Base-by-base conservation (phyloP, 2,329 filamentous ascomycete genomes). In the Pseudodiploospora longispora region DNA sequence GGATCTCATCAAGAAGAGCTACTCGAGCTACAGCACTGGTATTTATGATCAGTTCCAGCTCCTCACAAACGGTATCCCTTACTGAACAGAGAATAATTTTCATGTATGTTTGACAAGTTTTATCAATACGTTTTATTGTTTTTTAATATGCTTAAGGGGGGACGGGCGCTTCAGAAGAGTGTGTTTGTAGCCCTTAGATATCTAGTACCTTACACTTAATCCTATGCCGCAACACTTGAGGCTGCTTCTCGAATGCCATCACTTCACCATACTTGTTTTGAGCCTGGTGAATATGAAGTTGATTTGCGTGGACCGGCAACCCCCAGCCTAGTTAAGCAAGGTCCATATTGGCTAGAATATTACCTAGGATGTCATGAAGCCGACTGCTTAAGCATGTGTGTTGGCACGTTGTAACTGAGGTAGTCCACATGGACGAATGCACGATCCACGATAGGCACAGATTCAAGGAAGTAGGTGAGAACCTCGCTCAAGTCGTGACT, bases 1-100 rank as follows among this genome's bases (percentile, higher is more conserved):
- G 54, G 87, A 86, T 43, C 70, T 97, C 56, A 85, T 96, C 59
- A 84, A 83, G 71, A 94, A 85, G 75, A 96, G 90, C 61, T 87
- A 93, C 59, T 79, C 83, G 47, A 96, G 87, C 68, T 87, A 93
- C 61, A 90, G 85, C 45, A 99, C 93, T 1, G 89, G 87, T 52
- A 85, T 91, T 39, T 99, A 99, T 64, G 94, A 99, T 68, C 87
- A 95, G 64, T 99, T 96, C 74, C 93, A 99, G 72, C 71, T 96
- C 58, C 70, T 96, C 67, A 97, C 93, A 30, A 97, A 98, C 61
- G 93, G 91, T 6, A 98, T 98, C 63, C 93, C 93, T 31, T 97
- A 94, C 61, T 95, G 75, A 56, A 39, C 12, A 27, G 39, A 28
- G 10, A 4, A 29, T 6, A n/a, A 19, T 19, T 19, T 19, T 19